Evolutionary conservation across 805 yeast species (phyloP).

Genomic region (Kluyveromyces starmeri): DNA sequence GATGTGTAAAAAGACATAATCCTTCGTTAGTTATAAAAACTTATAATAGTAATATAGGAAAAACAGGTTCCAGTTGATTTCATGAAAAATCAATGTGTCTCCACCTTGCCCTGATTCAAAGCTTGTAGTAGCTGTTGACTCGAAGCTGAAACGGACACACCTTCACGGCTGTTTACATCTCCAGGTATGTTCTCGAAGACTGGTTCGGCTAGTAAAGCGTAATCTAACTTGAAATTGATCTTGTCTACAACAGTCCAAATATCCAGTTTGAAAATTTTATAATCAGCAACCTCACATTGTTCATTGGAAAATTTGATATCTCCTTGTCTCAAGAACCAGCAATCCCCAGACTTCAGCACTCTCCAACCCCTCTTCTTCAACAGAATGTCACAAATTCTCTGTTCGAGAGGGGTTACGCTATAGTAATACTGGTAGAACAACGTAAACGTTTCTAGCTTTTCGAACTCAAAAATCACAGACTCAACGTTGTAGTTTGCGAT

Average conservation of each 20-base stretch:
- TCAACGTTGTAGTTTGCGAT: conserved; percentile 7
- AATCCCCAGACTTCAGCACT: conserved; percentile 23
- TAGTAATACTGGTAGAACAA: conserved; percentile 38
- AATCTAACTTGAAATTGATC: conserved; percentile 34
- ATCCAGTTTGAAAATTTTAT: conserved; percentile 35
- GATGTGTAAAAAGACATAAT: no score
- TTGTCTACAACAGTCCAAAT: conserved; percentile 38
- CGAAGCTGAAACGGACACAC: conserved; percentile 1
- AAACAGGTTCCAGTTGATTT: no score
- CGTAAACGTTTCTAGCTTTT: conserved; percentile 28
- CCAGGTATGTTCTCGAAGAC: no score
- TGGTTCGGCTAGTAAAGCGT: conserved; percentile 13
- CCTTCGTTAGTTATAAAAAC: no score
- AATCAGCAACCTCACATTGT: conserved; percentile 35
- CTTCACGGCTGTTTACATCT: no score
- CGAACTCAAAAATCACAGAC: conserved; percentile 20
- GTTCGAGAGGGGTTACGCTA: conserved; percentile 35
- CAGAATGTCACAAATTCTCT: conserved; percentile 29
- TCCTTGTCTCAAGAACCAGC: conserved; percentile 35
- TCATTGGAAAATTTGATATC: conserved; percentile 33
- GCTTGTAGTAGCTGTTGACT: conserved; percentile 22
- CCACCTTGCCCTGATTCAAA: conserved; percentile 18
- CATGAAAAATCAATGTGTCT: conserved; percentile 1
- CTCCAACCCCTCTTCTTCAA: conserved; percentile 34
- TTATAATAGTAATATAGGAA: no score